Conservation (phyloP, 2,329 filamentous ascomycete genomes). For the Polychaeton citri region DNA sequence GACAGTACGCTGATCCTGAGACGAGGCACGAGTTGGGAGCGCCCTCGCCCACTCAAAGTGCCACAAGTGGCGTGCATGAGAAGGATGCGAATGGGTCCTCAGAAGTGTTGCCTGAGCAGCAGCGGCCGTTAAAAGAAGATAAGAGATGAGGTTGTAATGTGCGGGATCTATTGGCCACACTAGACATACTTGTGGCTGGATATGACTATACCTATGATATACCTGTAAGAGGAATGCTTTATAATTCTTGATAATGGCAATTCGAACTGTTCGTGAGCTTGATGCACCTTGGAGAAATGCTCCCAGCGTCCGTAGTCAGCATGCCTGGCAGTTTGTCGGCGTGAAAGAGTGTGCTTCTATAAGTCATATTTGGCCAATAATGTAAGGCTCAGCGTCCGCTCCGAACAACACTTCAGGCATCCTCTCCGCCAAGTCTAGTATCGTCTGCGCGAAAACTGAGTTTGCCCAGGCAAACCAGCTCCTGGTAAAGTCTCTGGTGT, state of each 20-base stretch:
- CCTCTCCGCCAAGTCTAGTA: slow-evolving; percentile 74
- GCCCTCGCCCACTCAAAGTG: background rate
- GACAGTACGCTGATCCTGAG: background rate
- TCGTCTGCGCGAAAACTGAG: slow-evolving; percentile 84
- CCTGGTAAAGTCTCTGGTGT: slow-evolving; percentile 57
- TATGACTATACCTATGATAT: too few relatives aligned
- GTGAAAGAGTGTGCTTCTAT: too few relatives aligned
- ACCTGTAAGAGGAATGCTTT: too few relatives aligned
- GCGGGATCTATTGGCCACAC: too few relatives aligned
- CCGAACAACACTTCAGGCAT: slow-evolving; percentile 83
- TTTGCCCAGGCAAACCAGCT: slow-evolving; percentile 99
- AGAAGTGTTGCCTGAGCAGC: background rate
- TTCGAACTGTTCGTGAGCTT: too few relatives aligned
- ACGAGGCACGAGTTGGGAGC: background rate
- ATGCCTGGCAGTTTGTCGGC: too few relatives aligned
- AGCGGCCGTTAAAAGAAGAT: background rate
- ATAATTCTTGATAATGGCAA: too few relatives aligned
- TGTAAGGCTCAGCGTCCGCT: slow-evolving; percentile 45
- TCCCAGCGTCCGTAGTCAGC: too few relatives aligned
- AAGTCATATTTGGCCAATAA: too few relatives aligned
- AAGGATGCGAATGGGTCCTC: background rate
- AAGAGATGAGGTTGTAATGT: too few relatives aligned
- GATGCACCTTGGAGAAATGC: too few relatives aligned
- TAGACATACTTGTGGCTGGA: too few relatives aligned
- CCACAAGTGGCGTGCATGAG: background rate